Evolutionary conservation across 352 stramenopile genomes (phyloP), one percentile per base, ranked within the genome.

Genomic region (Phytopythium aichiense): DNA sequence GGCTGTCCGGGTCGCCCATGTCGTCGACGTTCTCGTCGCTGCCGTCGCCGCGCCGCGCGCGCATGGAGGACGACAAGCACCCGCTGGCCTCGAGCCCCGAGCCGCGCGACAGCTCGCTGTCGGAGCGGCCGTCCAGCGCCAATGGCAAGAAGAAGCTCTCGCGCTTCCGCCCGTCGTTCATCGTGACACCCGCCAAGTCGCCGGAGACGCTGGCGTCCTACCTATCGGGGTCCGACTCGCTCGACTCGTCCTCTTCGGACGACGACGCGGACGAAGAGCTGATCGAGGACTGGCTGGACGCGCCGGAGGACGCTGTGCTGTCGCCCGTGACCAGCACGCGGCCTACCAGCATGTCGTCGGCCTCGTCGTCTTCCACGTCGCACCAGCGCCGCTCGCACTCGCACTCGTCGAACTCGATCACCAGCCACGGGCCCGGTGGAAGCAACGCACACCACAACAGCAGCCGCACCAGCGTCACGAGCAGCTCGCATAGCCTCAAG

Each of bases 281-380:
- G 51, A 71, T 92, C 16, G 85, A 72, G 56, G 84, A 92, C 66
- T 92, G 84, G 84, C 81, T 92, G 22, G 84, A 89, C 67, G 84
- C 91, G 37, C 76, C 77, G 0, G 74, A 89, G 28, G 78, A 88
- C 58, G 77, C 77, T 0, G 65, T 90, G 38, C 64, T 88, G 45
- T 82, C 83, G 16, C 80, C 80, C 35, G 74, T 73, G 48, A 56
- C 67, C 28, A 71, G 64, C 37, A 43, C 55, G 23, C 65, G 65
- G 37, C 68, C 64, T 58, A 67, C 60, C 37, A 87, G 71, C 58
- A 77, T 64, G 52, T 89, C 81, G 53, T 90, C 81, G 35, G 81
- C 76, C 8, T 82, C 80, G 38, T 74, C 68, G 0, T 76, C 79
- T 12, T 81, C 80, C 12, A 76, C 65, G 20, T 57, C 63, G 7